Conservation (phyloP, 257 asterid species). For the Penstemon newberryi region DNA sequence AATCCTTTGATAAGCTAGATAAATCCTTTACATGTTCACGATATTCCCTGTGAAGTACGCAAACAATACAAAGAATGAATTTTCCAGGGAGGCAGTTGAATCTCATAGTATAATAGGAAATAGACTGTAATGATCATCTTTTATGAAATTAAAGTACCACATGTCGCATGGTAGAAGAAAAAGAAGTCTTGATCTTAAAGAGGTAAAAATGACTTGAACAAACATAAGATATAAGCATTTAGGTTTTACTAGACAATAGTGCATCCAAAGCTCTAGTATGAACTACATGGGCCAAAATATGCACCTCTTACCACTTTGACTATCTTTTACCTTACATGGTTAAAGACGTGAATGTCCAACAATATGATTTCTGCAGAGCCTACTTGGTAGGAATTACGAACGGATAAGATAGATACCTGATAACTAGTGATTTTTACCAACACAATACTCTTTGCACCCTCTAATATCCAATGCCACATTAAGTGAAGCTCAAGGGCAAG, state of each 20-base stretch:
- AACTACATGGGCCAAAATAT: no score
- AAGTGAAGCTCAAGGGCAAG: no score
- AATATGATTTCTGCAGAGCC: no score
- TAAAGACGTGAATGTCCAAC: no score
- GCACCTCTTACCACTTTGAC: no score
- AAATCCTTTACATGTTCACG: conserved; percentile 92
- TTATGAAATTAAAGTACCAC: neutral
- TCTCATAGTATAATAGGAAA: neutral
- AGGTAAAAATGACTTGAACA: neutral
- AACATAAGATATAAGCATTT: no score
- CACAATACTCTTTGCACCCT: conserved; percentile 11
- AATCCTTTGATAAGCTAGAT: conserved; percentile 67
- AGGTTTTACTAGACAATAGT: no score
- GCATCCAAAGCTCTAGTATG: no score
- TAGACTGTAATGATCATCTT: neutral
- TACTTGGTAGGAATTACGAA: neutral
- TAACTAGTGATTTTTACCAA: neutral
- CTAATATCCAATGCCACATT: neutral
- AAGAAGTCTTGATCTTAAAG: neutral
- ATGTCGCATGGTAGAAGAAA: neutral
- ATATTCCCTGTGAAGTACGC: conserved; percentile 59
- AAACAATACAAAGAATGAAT: conserved; percentile 9
- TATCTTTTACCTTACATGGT: no score
- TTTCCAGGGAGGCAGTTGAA: neutral
- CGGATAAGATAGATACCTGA: no score